These are phyloP conservation scores for Clausena lansium DNA, from an alignment of 345 rosid species.

Conservation along the genomic window DNA sequence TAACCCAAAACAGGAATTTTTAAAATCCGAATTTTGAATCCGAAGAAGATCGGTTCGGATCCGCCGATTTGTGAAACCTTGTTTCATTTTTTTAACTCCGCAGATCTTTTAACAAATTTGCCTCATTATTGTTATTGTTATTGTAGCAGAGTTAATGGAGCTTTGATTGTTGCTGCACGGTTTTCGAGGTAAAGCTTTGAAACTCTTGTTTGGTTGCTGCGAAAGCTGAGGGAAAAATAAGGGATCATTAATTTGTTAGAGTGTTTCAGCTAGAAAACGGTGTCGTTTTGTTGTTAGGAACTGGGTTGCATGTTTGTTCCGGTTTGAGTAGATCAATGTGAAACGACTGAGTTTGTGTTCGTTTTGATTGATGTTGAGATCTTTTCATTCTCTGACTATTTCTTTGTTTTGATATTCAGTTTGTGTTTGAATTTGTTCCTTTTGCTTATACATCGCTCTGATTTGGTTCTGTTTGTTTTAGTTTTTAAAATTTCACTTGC, in stretches of 20 bases:
- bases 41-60: conserved; percentile 33
- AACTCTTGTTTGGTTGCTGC: conserved; percentile 33
- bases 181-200: conserved; percentile 30
- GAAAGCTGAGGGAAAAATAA: conserved; percentile 13
- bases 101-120: conserved; percentile 28
- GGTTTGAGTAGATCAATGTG: conserved; percentile 37
- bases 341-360: neutral
- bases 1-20: neutral
- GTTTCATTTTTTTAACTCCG: conserved; percentile 3
- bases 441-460: neutral
- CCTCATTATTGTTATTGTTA: neutral
- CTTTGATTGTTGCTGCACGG: conserved; percentile 36
- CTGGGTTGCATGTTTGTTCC: conserved; percentile 18
- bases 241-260: neutral
- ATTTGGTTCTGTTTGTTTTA: conserved; percentile 12
- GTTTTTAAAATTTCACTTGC: conserved; percentile 1
- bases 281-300: neutral
- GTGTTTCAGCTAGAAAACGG: neutral
- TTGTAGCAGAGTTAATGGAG: conserved; percentile 27
- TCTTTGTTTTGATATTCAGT: neutral
- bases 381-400: neutral
- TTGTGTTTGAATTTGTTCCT: conserved; percentile 2
- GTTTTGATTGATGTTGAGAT: conserved; percentile 6
- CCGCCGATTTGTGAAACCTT: conserved; percentile 21
- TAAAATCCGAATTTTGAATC: conserved; percentile 9